Evolutionary conservation across 2,329 filamentous ascomycete species (phyloP), one percentile per base, ranked within the genome.

Genomic region (Neocucurbitaria cava): DNA sequence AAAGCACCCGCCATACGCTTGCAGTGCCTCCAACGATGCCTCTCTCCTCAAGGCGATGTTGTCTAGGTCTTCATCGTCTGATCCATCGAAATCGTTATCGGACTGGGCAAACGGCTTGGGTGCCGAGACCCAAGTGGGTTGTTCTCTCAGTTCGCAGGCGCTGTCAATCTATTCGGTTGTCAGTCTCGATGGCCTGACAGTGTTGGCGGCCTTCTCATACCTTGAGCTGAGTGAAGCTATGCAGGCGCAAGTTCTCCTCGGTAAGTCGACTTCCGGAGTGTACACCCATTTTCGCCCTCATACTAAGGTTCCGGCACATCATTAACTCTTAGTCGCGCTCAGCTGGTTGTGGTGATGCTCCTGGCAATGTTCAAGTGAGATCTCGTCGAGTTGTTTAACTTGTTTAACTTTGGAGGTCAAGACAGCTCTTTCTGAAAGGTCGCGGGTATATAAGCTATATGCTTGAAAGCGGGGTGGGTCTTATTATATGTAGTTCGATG

Each of bases 1-100:
- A 36, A 71, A 69, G 53, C 66, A 65, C 10, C 71, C 71, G 11
- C 63, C 61, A 39, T 75, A 75, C 10, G 73, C 61, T 46, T 71
- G 68, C 47, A 74, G 48, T 11, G 66, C 70, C 17, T 74, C 69
- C 45, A 68, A 23, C 3, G 68, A 70, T 15, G 69, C 65, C 15
- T 62, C 59, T 45, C 61, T 64, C 35, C 62, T 58, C 35, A 70
- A 44, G 10, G 64, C 65, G 28, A 69, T 62, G 15, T 63, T 54
- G 38, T 64, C 54, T 7, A 54, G 45, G 13, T 70, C 65, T 24
- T 53, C 65, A 10, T 71, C 69, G 15, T 64, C 66, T 5, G 66
- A 66, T 17, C 61, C 55, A 9, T 62, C 61, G 11, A 55, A 39
- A 46, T 67, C 63, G 15, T 64, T 56, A 17, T 68, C 59, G 20